Base-by-base conservation (phyloP, 2,329 filamentous ascomycete species). In the Colletotrichum horii region DNA sequence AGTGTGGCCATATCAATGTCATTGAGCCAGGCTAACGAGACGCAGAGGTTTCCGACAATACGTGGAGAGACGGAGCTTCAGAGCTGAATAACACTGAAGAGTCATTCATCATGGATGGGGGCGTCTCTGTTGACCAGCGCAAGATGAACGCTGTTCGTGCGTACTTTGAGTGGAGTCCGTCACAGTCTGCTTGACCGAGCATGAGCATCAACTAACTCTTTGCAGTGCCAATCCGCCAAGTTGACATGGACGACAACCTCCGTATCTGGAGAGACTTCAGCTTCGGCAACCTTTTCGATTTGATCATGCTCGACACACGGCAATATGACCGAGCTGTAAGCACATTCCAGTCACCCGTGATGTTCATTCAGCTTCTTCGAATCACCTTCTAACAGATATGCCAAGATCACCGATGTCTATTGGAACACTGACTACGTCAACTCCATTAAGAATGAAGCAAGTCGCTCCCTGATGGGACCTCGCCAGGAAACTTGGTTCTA, bases 401-500 rank as follows among this genome's bases (percentile, higher is more conserved):
- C 32, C 61, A 75, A 52, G 73, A 76, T 77, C 8, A 74, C 36
- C 16, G 86, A 88, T 78, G 76, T 88, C 76, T 90, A 76, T 77
- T 91, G 89, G 88, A 94, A 94, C 80, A 89, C 88, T 1, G 86
- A 91, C 58, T 94, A 94, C 80, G 85, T 93, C 58, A 87, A 91
- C 75, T 79, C 85, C 3, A 93, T 95, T 74, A 80, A 91, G 22
- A 90, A 95, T 78, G 93, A 95, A 71, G 91, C 92, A 4, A 89
- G 91, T 8, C 90, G 94, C 6, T 90, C 89, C 0, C 84, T 96
- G 78, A 95, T 96, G 93, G 94, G 94, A 4, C 87, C 89, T 2
- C 89, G 90, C 14, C 94, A 96, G 81, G 94, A 96, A 82, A 90
- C 91, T 78, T 96, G 94, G 94, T 93, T 95, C 83, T 94, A 94